Evolutionary conservation across 208 protist species (phyloP), one percentile per base, ranked within the genome.

Genomic region (Trypanosoma mega): DNA sequence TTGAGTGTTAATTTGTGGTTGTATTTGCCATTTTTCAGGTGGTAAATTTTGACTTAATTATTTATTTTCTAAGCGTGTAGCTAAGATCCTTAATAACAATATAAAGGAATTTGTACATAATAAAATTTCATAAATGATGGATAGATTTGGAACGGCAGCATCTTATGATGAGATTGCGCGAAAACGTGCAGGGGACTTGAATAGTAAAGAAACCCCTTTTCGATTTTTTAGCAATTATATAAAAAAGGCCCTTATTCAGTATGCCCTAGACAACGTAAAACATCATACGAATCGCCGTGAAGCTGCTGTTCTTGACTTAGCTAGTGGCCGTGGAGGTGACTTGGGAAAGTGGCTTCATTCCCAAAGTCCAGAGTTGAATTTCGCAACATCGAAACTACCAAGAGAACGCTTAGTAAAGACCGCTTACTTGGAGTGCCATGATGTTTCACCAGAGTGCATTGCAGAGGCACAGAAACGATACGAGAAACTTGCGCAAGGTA

Each of bases 271-370:
- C 59, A 43, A 62, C 23, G 45, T 77, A 47, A 57, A 56, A 51
- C 12, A 41, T 18, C 37, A 39, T 1, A 36, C 26, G 16, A 31
- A 49, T 16, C 21, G 45, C 12, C 53, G 31, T 7, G 63, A 63
- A 1, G 64, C 64, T 14, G 50, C 63, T 3, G 83, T 95, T 9
- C 60, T 95, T 5, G 88, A 95, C 59, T 63, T 95, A 23, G 85
- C 76, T 5, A 91, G 84, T 58, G 88, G 88, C 20, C 72, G 88
- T 23, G 88, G 88, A 14, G 88, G 88, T 1, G 88, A 95, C 54
- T n/a, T 95, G 3, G 85, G 85, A n/a, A 95, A 95, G 70, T 95
- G 88, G 85, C n/a, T 89, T 23, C 82, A 83, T 63, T 80, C 66
- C 43, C 76, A 86, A 46, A 92, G 85, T 61, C 68, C 82, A 20